Evolutionary conservation across 2,329 filamentous ascomycete genomes (phyloP), one percentile per base, ranked within the genome.

Genomic region (Exophiala aquamarina): DNA sequence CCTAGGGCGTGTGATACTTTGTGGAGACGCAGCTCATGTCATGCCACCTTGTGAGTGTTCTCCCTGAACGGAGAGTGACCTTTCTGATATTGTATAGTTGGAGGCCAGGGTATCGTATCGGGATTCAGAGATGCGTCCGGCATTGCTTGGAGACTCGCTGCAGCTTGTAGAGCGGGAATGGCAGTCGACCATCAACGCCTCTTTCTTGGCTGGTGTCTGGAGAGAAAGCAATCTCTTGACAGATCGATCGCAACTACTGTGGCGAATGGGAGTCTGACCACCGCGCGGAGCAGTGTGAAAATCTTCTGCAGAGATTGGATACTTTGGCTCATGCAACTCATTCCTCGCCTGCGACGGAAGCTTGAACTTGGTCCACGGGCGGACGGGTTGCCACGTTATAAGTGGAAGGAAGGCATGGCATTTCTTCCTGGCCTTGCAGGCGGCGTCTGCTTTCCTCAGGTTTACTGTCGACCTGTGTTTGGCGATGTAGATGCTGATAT

Each of bases 11-110:
- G 69, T 68, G 0, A 63, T 76, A 19, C 60, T 78, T 1, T 70
- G 68, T 33, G 74, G 75, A 13, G 75, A 78, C 51, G 66, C 75
- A 4, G 74, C 75, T 2, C 75, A 78, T 56, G 75, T 77, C 3
- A 77, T 77, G 47, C 75, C 74, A 4, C 74, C 75, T 2, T 77
- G 65, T 68, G 56, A 46, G 61, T 58, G 17, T 17, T 37, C 18
- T 2, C 32, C 19, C 33, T 34, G 32, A 8, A 6, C 13, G 17
- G n/a, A 34, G 8, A 14, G 6, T 18, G 5, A 14, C 8, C 6
- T 18, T 14, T 14, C 32, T 34, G n/a, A 34, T n/a, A 34, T 18
- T n/a, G 32, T 20, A 17, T 31, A 67, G 64, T 72, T 47, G 69
- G 66, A 2, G 69, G 69, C 3, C 69, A 70, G 50, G 69, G 69